Evolutionary conservation across 192 early-diverging fungal species (phyloP), one percentile per base, ranked within the genome.

Genomic region (Endogone sp.): DNA sequence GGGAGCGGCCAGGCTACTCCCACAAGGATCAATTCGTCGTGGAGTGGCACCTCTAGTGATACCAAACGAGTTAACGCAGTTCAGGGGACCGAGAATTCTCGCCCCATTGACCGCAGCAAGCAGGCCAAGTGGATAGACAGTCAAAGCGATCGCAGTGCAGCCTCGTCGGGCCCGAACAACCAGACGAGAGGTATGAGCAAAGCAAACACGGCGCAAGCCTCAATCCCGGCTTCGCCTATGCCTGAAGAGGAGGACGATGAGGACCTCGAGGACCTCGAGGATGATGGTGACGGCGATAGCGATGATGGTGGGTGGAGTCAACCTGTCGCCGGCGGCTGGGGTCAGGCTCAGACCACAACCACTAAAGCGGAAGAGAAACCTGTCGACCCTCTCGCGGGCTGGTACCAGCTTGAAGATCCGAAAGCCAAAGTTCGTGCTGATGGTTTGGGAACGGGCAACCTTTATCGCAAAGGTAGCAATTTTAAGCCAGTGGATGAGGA

Each of bases 401-500:
- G 76, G 76, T 22, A 29, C 23, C 27, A 64, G 22, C 54, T 78
- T 55, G 27, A 59, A 3, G 76, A 78, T 64, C 76, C 71, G 21
- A 71, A 63, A 30, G 65, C 68, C 3, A 63, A 58, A 26, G 9
- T 78, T 2, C 66, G 64, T 56, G 21, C 64, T 28, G 69, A 64
- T 22, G 63, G 68, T 23, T 21, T 78, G 23, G 76, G 76, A 8
- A 37, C 64, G 25, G 76, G 76, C 23, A 58, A 70, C 31, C 63
- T 78, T 0, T 71, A 78, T 68, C 64, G 76, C 13, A 69, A 62
- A 64, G 76, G 76, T 60, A n/a, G 21, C 0, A 78, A 78, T 23
- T 78, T 65, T 21, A 73, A 67, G 24, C 76, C 76, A 26, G 71
- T 78, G 3, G 71, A 73, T 30, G 76, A 78, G 28, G 32, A 66